A percentile compares a stretch with the other conserved stretches of the same genome.
phyloP scores from a whole-genome alignment of 2,329 filamentous ascomycete species.

The Aspergillus bombycis region DNA sequence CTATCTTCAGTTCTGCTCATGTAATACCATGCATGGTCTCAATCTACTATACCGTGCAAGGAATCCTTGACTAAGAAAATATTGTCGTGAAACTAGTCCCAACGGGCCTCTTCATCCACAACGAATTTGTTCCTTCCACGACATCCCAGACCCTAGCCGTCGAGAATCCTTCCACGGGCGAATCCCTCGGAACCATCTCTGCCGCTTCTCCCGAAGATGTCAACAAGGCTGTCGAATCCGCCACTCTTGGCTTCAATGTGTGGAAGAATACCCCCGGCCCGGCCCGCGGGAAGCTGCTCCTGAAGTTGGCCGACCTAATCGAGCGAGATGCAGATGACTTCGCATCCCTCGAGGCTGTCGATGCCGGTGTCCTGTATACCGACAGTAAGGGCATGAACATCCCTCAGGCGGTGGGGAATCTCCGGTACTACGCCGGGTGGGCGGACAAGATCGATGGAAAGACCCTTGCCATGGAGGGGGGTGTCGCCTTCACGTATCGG shows the following conservation, averaged over 20 bases:
- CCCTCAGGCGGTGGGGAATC: conserved; percentile 24
- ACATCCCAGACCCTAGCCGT: conserved; percentile 23
- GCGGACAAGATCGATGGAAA: conserved; percentile 33
- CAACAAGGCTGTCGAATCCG: conserved; percentile 26
- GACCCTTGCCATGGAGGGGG: conserved; percentile 26
- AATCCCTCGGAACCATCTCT: conserved; percentile 25
- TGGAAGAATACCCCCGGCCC: conserved; percentile 28
- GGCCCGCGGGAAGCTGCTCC: conserved; percentile 22
- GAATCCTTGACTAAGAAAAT: background rate
- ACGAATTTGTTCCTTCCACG: conserved; percentile 28
- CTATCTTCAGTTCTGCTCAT: background rate
- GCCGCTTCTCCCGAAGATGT: conserved; percentile 30
- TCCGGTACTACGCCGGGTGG: conserved; percentile 36
- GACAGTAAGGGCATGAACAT: conserved; percentile 29
- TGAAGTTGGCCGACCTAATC: conserved; percentile 32
- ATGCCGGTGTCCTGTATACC: conserved; percentile 28
- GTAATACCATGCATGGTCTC: background rate
- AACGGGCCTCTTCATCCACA: conserved; percentile 33
- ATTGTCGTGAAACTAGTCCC: conserved; percentile 20
- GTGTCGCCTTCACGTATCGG: conserved; percentile 27
- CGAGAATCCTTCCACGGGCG: conserved; percentile 30
- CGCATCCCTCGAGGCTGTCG: conserved; percentile 29
- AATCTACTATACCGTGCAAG: background rate
- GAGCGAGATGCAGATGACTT: conserved; percentile 31
- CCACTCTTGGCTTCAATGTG: conserved; percentile 22